These are phyloP conservation scores for Sapria himalayana DNA, from an alignment of 345 rosid species.

Conservation along the genomic window DNA sequence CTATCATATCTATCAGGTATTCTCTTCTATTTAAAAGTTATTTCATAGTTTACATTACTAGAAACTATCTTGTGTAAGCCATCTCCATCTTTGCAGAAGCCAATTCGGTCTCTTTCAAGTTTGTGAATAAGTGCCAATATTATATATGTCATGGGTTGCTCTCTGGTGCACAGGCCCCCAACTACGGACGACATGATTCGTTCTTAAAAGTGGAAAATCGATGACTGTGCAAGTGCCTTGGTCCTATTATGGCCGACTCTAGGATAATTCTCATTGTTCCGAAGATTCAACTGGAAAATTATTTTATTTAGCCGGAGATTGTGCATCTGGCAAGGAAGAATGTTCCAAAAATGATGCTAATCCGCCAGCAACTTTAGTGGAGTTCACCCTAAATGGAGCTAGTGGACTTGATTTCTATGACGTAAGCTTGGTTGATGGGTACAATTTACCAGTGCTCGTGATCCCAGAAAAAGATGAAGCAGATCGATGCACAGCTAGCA, in stretches of 20 bases:
- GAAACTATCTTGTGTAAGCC: too few species aligned
- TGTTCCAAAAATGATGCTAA: slow-evolving; percentile 55
- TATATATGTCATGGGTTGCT: too few species aligned
- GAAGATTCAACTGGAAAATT: slow-evolving; percentile 42
- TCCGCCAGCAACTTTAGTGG: slow-evolving; percentile 78
- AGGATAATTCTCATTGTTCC: slow-evolving; percentile 73
- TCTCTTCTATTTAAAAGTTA: too few species aligned
- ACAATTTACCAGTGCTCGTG: slow-evolving; percentile 64
- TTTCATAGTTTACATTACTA: too few species aligned
- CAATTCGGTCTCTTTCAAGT: too few species aligned
- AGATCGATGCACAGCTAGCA: slow-evolving; percentile 44
- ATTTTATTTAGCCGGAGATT: slow-evolving; percentile 64
- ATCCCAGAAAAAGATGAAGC: slow-evolving; percentile 64
- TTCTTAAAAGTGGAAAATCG: too few species aligned
- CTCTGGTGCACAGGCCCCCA: too few species aligned
- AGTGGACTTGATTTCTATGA: slow-evolving; percentile 64
- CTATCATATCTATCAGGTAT: too few species aligned
- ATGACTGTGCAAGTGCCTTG: too few species aligned
- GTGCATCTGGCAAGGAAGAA: slow-evolving; percentile 54
- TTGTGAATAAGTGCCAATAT: too few species aligned
- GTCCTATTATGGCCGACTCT: slow-evolving; percentile 86
- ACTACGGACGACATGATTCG: too few species aligned
- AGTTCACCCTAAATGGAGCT: slow-evolving; percentile 57
- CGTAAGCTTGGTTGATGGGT: slow-evolving; percentile 86
- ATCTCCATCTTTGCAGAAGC: too few species aligned